Evolutionary conservation across 805 yeast genomes (phyloP).

Genomic region (Lachancea waltii): DNA sequence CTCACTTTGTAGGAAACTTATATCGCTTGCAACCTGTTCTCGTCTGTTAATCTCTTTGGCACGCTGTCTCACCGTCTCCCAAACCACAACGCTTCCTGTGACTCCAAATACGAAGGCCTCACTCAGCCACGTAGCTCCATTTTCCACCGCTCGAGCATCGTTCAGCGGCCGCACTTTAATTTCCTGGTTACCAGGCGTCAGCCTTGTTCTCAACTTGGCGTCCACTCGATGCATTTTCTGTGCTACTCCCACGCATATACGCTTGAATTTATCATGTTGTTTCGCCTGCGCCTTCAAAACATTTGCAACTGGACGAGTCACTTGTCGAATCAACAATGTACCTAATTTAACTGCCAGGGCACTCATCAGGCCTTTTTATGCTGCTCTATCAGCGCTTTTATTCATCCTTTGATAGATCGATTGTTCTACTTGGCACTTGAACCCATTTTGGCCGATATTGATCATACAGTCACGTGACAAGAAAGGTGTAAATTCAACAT

Average conservation of each 20-base stretch:
- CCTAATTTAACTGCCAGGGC: conserved; percentile 13
- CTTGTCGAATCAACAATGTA: conserved; percentile 18
- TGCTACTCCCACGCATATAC: conserved; percentile 60
- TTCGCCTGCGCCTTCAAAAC: conserved; percentile 68
- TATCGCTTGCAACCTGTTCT: conserved; percentile 67
- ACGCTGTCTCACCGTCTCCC: conserved; percentile 62
- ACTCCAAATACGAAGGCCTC: conserved; percentile 74
- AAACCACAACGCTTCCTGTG: conserved; percentile 69
- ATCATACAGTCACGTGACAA: too few relatives aligned
- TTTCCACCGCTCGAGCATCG: conserved; percentile 74
- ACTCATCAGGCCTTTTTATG: too few relatives aligned
- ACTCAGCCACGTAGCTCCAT: conserved; percentile 72
- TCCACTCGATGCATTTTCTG: conserved; percentile 67
- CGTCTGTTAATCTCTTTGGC: conserved; percentile 55
- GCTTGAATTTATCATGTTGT: conserved; percentile 58
- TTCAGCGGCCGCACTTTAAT: conserved; percentile 65
- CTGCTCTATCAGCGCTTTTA: too few relatives aligned
- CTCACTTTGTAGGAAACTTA: conserved; percentile 61
- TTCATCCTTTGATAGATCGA: too few relatives aligned
- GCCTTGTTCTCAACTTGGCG: conserved; percentile 49
- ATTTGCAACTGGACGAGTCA: conserved; percentile 32
- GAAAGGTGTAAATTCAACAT: too few relatives aligned
- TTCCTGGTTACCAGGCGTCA: conserved; percentile 33
- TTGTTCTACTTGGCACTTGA: too few relatives aligned
- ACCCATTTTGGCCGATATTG: too few relatives aligned